phyloP scores from a whole-genome alignment of 257 asterid species.

The Nicotiana knightiana region DNA sequence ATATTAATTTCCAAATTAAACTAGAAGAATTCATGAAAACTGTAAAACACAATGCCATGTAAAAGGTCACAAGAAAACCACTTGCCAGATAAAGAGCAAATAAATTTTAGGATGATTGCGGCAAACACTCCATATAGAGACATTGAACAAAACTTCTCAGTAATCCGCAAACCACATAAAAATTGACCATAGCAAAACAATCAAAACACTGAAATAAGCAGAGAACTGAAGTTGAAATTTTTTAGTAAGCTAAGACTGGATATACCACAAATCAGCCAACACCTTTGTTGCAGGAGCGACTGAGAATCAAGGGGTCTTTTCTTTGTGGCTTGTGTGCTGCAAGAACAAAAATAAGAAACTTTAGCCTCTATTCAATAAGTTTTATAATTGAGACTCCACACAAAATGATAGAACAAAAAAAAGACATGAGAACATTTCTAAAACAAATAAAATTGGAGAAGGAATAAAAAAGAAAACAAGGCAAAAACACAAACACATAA shows the following conservation, averaged over 20 bases:
- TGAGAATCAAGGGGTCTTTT: not conserved
- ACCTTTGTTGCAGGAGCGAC: too few relatives aligned
- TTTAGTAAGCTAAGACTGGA: not conserved
- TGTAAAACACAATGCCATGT: not conserved
- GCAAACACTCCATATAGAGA: not conserved
- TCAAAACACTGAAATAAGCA: not conserved
- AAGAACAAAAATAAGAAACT: not conserved
- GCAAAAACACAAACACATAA: not conserved
- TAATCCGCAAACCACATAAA: not conserved
- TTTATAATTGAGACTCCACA: not conserved
- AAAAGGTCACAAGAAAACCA: not conserved
- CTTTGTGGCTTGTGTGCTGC: not conserved
- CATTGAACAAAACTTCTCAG: not conserved
- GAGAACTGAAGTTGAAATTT: not conserved
- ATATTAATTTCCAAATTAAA: not conserved
- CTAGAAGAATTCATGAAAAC: not conserved
- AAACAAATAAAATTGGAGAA: not conserved
- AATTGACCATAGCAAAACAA: not conserved
- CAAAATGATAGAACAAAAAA: not conserved
- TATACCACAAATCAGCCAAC: not conserved
- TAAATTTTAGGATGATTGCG: not conserved
- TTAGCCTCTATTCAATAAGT: not conserved
- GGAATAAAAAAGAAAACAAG: not conserved
- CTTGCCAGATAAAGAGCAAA: not conserved
- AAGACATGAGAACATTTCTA: not conserved